Base-by-base conservation (phyloP, 2,329 filamentous ascomycete species). In the Exophiala bonariae region DNA sequence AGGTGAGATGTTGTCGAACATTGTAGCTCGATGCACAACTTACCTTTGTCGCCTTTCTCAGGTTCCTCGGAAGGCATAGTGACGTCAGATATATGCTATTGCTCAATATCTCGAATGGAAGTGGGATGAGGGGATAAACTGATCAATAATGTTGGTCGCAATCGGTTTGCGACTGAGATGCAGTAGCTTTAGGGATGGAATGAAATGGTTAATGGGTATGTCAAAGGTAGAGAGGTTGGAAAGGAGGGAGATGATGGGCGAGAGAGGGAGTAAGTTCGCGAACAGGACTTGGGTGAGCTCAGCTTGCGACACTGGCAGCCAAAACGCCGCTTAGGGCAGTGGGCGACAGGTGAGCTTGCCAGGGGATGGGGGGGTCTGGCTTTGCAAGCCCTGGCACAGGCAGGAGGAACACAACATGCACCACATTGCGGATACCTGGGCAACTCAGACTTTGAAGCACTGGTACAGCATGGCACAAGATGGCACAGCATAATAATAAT, bases 41-140 rank as follows among this genome's bases (percentile, higher is more conserved):
- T 67, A 74, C 73, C 73, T 68, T 75, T 67, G 58, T 76, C 73
- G 52, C 75, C 76, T 62, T 76, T 70, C 63, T 78, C 70, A 57
- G 74, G 65, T 48, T 72, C 63, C 47, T 73, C 68, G 59, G 67
- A 68, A 49, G 72, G 63, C 74, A 77, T 76, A 31, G 47, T 59
- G 54, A 56, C 57, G 51, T 53, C 55, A 55, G 48, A 35, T 35
- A 46, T 17, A 20, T 17, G 9, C 30, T 20, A 16, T 11, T 14
- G 14, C 19, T 33, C 8, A 18, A 14, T 43, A 30, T 13, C 20
- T 26, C 9, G 17, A 14, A 33, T 18, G 22, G 23, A n/a, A 37
- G 26, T 23, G 40, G 30, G 28, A 17, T 13, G n/a, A 30, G 23
- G 34, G 14, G 31, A 8, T 26, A 43, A 14, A 22, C 39, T 44